A percentile compares a stretch with the other conserved stretches of the same genome.
phyloP scores from a whole-genome alignment of 208 protist species.

The Trypanosoma theileri region DNA sequence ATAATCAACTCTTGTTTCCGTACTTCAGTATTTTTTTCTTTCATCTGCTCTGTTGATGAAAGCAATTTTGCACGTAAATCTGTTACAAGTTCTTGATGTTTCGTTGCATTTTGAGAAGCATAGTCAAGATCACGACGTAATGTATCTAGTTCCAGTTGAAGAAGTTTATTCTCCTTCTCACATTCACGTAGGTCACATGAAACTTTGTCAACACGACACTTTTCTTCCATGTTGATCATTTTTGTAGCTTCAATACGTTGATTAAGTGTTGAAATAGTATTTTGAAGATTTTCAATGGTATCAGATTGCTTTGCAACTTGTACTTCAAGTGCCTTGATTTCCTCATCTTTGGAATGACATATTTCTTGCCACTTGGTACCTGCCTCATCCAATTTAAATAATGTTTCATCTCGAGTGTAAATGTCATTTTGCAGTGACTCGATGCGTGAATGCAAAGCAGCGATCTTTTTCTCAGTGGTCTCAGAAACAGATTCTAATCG shows the following conservation, averaged over 20 bases:
- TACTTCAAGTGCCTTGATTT: conserved; percentile 58
- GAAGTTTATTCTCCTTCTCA: conserved; percentile 54
- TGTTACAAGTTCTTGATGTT: conserved; percentile 51
- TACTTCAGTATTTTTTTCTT: conserved; percentile 62
- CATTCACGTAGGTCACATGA: conserved; percentile 55
- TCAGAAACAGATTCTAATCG: conserved; percentile 31
- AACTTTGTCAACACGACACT: conserved; percentile 58
- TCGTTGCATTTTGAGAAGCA: conserved; percentile 38
- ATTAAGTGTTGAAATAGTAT: conserved; percentile 65
- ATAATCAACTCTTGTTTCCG: conserved; percentile 61
- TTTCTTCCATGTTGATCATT: conserved; percentile 64
- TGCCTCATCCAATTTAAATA: conserved; percentile 68
- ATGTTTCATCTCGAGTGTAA: conserved; percentile 62
- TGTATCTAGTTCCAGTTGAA: conserved; percentile 48
- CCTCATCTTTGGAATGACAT: conserved; percentile 68
- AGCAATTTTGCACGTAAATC: conserved; percentile 53
- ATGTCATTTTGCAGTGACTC: conserved; percentile 64
- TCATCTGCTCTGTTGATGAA: conserved; percentile 48
- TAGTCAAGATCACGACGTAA: conserved; percentile 51
- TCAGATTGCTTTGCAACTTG: conserved; percentile 41
- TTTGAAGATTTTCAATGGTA: conserved; percentile 66
- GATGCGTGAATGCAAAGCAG: conserved; percentile 37
- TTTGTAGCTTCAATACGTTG: conserved; percentile 71
- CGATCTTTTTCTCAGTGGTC: conserved; percentile 39
- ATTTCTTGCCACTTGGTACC: conserved; percentile 66